These are phyloP conservation scores for Paramecium octaurelia DNA, from an alignment of 73 alveolate species.

Conservation along the genomic window DNA sequence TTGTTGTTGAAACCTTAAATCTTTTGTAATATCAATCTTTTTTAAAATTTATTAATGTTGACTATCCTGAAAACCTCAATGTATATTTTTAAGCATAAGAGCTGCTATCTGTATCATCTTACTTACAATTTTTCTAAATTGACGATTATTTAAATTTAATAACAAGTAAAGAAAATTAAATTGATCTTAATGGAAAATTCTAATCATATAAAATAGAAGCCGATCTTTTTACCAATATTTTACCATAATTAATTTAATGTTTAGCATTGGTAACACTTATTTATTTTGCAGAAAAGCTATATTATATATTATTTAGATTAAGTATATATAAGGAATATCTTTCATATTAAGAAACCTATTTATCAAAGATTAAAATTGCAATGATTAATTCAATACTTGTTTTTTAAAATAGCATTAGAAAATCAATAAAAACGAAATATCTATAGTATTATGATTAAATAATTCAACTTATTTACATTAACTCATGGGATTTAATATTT, in stretches of 20 bases:
- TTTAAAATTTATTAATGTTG: not conserved
- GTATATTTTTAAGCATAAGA: not conserved
- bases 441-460: not conserved
- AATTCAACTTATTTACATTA: not conserved
- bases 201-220: not conserved
- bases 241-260: not conserved
- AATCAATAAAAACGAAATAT: too few relatives aligned
- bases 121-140: not conserved
- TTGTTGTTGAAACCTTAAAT: not conserved
- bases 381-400: too few relatives aligned
- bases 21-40: not conserved
- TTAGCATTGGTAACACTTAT: not conserved
- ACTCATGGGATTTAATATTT: not conserved
- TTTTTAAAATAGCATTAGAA: too few relatives aligned
- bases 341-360: not conserved
- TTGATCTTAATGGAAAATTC: not conserved
- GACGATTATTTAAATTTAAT: not conserved
- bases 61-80: not conserved
- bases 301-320: not conserved
- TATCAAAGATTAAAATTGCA: not conserved
- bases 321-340: not conserved
- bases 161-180: not conserved
- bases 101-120: not conserved
- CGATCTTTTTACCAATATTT: not conserved
- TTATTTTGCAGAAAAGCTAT: not conserved